Conservation (phyloP, 1,284 basidiomycete genomes). For the Ceratobasidium sp. region DNA sequence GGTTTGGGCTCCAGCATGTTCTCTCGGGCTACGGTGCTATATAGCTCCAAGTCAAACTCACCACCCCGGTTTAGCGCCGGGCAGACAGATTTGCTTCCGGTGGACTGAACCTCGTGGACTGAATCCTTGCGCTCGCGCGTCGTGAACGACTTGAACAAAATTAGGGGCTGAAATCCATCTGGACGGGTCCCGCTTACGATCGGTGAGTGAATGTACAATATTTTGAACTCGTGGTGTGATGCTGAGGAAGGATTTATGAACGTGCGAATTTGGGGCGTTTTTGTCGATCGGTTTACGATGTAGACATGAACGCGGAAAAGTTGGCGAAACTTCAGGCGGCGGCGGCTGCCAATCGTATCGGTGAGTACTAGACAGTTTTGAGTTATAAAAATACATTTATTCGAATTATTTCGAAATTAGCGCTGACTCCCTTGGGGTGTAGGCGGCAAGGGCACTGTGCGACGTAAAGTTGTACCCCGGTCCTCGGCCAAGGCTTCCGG, state of each 20-base stretch:
- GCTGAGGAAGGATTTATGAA: conserved; percentile 32
- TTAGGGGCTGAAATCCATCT: conserved; percentile 36
- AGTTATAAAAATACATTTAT: conserved; percentile 4
- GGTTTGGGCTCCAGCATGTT: no score
- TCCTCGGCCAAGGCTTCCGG: conserved; percentile 82
- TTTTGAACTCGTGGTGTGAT: background rate
- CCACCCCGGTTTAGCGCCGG: conserved; percentile 3
- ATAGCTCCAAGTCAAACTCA: background rate
- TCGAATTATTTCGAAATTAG: conserved; percentile 21
- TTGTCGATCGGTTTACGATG: no score
- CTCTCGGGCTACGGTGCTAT: conserved; percentile 18
- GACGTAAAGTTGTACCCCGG: conserved; percentile 96
- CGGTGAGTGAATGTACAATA: conserved; percentile 31
- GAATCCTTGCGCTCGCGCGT: conserved; percentile 41
- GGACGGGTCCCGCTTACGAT: conserved; percentile 24
- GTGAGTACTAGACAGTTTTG: conserved; percentile 67
- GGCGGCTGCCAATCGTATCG: conserved; percentile 88
- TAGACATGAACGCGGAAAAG: conserved; percentile 82
- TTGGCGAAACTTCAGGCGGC: conserved; percentile 95
- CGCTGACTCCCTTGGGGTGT: conserved; percentile 22
- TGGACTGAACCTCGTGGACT: conserved; percentile 28
- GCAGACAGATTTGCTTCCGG: conserved; percentile 34
- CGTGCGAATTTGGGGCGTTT: no score
- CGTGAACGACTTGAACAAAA: conserved; percentile 32
- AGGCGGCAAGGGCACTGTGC: conserved; percentile 98